Evolutionary conservation across 164 flowering plant species (phyloP), one percentile per base, ranked within the genome.

Genomic region (Akebia trifoliata): DNA sequence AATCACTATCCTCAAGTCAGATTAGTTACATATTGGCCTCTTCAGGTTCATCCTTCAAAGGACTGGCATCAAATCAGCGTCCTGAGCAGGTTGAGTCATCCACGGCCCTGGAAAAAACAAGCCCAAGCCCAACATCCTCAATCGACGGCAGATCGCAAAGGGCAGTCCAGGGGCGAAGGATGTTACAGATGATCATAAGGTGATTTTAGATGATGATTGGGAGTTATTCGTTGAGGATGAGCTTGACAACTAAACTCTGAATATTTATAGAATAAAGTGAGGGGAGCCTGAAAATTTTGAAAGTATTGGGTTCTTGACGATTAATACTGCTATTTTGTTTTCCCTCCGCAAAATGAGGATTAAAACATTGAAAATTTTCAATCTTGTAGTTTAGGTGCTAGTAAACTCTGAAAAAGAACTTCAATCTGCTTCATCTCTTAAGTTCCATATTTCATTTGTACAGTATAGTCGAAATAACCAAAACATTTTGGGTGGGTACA

Each of bases 1-100:
- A 80, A 63, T 81, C 86, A 0, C 53, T 84, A 35, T 77, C 84
- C 5, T 82, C 86, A 18, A 75, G 79, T 65, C 89, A 78, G 66
- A 81, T 84, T 1, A 79, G 73, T 57, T 75, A 77, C 67, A 69
- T 66, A 4, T 67, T 82, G 50, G 84, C 90, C 40, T 78, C 94
- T 1, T 81, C 94, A 31, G 62, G 66, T 42, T 78, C 82, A 40
- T 50, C 54, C n/a, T 17, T 4, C 25, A 80, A 54, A 63, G 75
- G 76, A 62, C 10, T 54, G 5, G 29, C 67, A n/a, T 59, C 76
- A 17, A 59, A 73, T 59, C 50, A 34, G 32, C 61, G 32, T 56
- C 31, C 57, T 43, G 75, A 61, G 53, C 59, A 32, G 28, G 30
- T 17, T 9, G 65, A 59, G 40, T 51, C 61, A 25, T 63, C 58